A percentile compares a stretch with the other conserved stretches of the same genome.
phyloP scores from a whole-genome alignment of 164 flowering plant genomes.

The Santalum album region DNA sequence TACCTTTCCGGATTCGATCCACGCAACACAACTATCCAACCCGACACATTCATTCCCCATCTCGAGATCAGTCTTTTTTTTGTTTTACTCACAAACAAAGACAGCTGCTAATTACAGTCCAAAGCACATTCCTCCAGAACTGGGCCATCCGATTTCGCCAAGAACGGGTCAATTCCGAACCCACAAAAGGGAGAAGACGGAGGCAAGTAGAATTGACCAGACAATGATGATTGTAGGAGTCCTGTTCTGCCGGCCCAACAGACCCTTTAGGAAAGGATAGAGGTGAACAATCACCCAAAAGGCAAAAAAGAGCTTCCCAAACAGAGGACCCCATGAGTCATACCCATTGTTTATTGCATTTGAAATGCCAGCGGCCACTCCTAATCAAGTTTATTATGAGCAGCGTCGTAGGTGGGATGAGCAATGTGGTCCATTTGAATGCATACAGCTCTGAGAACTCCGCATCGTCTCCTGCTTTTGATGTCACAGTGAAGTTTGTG shows the following conservation, averaged over 20 bases:
- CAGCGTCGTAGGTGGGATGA: constrained; percentile 27
- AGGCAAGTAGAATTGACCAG: constrained; percentile 29
- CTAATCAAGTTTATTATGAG: constrained; percentile 25
- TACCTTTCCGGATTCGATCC: too few species aligned
- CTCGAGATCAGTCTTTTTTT: too few species aligned
- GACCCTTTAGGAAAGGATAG: constrained; percentile 29
- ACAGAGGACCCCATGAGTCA: constrained; percentile 30
- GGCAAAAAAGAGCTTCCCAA: constrained; percentile 28
- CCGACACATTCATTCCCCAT: too few species aligned
- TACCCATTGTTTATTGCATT: constrained; percentile 26
- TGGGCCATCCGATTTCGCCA: too few species aligned
- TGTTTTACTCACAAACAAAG: too few species aligned
- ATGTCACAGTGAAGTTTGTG: constrained; percentile 32
- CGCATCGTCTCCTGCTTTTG: constrained; percentile 27
- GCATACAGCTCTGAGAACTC: constrained; percentile 25
- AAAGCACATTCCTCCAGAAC: too few species aligned
- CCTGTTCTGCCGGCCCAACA: constrained; percentile 30
- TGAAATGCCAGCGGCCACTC: constrained; percentile 25
- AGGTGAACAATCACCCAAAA: constrained; percentile 34
- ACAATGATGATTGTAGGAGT: constrained; percentile 27
- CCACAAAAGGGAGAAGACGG: constrained; percentile 15
- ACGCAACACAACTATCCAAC: too few species aligned
- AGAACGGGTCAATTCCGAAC: too few species aligned
- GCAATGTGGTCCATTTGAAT: constrained; percentile 28
- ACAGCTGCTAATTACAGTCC: too few species aligned